These are phyloP conservation scores for Clathrus columnatus DNA, from an alignment of 768 basidiomycete genomes.

Conservation along the genomic window DNA sequence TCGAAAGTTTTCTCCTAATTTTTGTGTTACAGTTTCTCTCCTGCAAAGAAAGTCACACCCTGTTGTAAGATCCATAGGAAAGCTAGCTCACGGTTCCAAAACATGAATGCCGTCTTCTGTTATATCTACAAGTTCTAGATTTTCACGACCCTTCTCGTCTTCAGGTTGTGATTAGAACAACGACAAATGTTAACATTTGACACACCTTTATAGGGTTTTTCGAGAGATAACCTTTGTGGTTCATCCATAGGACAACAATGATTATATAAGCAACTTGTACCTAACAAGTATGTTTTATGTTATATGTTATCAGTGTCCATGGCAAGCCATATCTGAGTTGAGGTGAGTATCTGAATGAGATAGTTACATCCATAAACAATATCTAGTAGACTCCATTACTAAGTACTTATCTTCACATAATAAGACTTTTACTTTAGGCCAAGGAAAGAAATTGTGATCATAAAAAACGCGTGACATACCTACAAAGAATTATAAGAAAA, in stretches of 20 bases:
- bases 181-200: background rate
- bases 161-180: background rate
- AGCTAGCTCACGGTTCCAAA: constrained; percentile 56
- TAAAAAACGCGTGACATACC: too few relatives aligned
- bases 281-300: too few relatives aligned
- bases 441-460: too few relatives aligned
- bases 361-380: too few relatives aligned
- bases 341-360: too few relatives aligned
- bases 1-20: constrained; percentile 55
- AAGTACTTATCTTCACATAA: background rate
- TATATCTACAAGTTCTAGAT: constrained; percentile 62
- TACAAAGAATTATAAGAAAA: too few relatives aligned
- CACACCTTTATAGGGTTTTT: constrained; percentile 57
- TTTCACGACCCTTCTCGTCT: constrained; percentile 57
- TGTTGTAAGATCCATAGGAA: constrained; percentile 10
- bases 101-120: constrained; percentile 57
- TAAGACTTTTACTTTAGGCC: background rate
- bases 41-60: constrained; percentile 16
- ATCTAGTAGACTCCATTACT: too few relatives aligned
- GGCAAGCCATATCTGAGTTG: too few relatives aligned
- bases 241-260: constrained; percentile 17
- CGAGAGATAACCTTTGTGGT: constrained; percentile 53
- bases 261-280: too few relatives aligned
- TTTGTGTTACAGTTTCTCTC: constrained; percentile 43
- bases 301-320: too few relatives aligned